Base-by-base conservation (phyloP, 179 eudicot species). In the Beta lomatogona region DNA sequence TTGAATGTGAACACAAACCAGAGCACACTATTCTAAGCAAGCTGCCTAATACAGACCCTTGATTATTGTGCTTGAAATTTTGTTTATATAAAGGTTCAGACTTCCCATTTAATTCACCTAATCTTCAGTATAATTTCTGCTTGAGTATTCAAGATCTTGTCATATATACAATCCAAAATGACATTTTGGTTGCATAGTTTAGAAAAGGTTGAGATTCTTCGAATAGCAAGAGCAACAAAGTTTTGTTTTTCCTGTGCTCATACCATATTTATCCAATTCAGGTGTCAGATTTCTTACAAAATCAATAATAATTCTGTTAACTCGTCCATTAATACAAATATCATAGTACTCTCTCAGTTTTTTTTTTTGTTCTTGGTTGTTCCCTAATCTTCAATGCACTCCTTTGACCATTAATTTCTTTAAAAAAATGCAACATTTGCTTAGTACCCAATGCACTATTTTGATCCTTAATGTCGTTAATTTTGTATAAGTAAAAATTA, bases 1-100 rank as follows among this genome's bases (percentile, higher is more conserved):
- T 77, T 71, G 99, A 97, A 82, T 93, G 98, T 19, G 92, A 91
- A 6, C 99, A 97, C 88, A 94, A 93, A 83, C 99, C 99, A 52
- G 99, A 97, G 87, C 99, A 94, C 86, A 86, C 91, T 48, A 81
- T 96, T 78, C 92, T 94, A 81, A 91, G 80, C 78, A 89, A 91
- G 81, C 92, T 96, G 75, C 98, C 99, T 31, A 90, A 89, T 80
- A 91, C 80, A 50, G 93, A 96, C 61, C 93, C 97, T 81, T 93
- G 86, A 91, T 50, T 77, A 36, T 25, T 21, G 15, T n/a, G 13
- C 21, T 7, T 5, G 76, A 73, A 53, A 36, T 15, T 12, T 70
- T 15, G 16, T 10, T 16, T 44, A 2, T 16, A 19, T 28, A 44
- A 54, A 79, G 31, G 21, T 4, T 70, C 81, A 59, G 6, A 7